phyloP scores from a whole-genome alignment of 495 filamentous ascomycete genomes.

The Rusavskia elegans region DNA sequence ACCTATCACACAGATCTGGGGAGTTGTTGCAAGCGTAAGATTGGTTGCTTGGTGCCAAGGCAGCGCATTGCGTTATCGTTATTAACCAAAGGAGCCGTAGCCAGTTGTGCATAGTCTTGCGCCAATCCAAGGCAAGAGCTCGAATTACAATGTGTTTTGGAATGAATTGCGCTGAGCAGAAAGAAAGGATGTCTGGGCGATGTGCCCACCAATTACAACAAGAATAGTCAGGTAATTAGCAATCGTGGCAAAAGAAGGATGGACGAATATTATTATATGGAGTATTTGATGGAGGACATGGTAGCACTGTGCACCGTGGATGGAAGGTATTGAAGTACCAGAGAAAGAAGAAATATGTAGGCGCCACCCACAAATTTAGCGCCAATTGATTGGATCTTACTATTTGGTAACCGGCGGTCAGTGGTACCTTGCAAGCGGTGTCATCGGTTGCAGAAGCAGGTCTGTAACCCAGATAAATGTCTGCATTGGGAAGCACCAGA shows the following conservation, averaged over 20 bases:
- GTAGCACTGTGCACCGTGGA: no score
- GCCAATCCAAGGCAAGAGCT: no score
- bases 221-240: neutral
- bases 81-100: neutral
- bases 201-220: neutral
- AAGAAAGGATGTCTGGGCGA: neutral
- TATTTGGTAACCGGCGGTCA: neutral
- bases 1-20: slow-evolving; percentile 38
- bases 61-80: neutral
- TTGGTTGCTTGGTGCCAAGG: neutral
- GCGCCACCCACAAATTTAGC: no score
- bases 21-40: slow-evolving; percentile 40
- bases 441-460: no score
- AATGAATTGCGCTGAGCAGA: no score
- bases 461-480: no score
- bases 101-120: neutral
- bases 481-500: neutral
- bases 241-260: no score
- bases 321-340: no score
- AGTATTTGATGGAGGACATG: no score
- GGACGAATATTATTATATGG: no score
- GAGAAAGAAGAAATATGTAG: no score
- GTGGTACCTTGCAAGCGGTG: neutral
- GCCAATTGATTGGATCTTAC: neutral
- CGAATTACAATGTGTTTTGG: no score